Evolutionary conservation across 2,329 filamentous ascomycete genomes (phyloP).

Genomic region (Metarhizium robertsii): DNA sequence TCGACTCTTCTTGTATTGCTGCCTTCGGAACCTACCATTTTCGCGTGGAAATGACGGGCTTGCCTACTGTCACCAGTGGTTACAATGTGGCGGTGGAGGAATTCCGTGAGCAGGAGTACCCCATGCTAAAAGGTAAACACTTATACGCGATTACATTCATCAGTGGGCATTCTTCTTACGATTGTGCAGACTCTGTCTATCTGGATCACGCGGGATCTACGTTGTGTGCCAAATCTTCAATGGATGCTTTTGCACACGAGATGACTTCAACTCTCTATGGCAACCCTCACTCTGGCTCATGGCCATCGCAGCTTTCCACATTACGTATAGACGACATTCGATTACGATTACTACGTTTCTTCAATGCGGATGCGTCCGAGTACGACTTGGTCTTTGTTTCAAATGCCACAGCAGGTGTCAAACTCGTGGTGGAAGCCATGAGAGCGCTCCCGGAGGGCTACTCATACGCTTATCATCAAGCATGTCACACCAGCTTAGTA

Average conservation of each 20-base stretch:
- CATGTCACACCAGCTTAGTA: conserved; percentile 79
- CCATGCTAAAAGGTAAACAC: conserved; percentile 56
- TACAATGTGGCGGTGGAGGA: conserved; percentile 53
- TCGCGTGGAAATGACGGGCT: not conserved
- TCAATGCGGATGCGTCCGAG: conserved; percentile 68
- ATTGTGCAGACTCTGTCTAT: conserved; percentile 56
- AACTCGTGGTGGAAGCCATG: conserved; percentile 73
- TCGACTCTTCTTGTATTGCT: not conserved
- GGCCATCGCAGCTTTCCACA: conserved; percentile 69
- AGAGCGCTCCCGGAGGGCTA: conserved; percentile 62
- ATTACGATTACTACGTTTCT: conserved; percentile 61
- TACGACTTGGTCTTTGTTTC: conserved; percentile 89
- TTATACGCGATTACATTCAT: not conserved
- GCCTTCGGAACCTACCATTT: not conserved
- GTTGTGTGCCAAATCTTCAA: conserved; percentile 66
- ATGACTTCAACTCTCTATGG: conserved; percentile 74
- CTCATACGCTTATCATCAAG: conserved; percentile 72
- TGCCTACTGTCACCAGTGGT: conserved; percentile 6
- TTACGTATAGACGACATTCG: conserved; percentile 68
- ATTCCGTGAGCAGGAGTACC: conserved; percentile 53
- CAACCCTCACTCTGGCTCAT: conserved; percentile 84
- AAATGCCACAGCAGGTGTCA: conserved; percentile 86
- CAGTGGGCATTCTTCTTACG: conserved; percentile 3
- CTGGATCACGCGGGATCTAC: conserved; percentile 97
- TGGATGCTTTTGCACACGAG: conserved; percentile 70